Base-by-base conservation (phyloP, 2,329 filamentous ascomycete genomes). In the Onygenales sp. region DNA sequence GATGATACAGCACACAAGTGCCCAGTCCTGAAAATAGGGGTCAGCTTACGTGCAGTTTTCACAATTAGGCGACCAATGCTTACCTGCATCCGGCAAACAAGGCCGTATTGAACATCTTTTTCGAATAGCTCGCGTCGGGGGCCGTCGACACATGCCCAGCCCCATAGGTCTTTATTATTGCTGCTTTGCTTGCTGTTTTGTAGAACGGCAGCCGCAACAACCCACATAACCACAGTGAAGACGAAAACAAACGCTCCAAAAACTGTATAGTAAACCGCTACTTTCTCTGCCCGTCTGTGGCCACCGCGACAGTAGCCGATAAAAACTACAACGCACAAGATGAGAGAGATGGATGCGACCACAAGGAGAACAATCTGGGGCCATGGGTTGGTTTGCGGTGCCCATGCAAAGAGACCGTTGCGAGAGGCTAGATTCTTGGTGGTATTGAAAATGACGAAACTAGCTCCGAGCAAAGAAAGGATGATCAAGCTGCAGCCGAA, bases 401-500 rank as follows among this genome's bases (percentile, higher is more conserved):
- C 87, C 93, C 93, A 98, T 2, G 93, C 73, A 5, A 90, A 89
- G 59, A 95, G 82, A 57, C 81, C 83, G 75, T 89, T 95, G 60
- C 92, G 82, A 11, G 82, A 65, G 36, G 90, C 82, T 2, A 98
- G 77, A 13, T 73, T 52, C 66, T 82, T 88, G 55, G 93, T 96
- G 49, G 90, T 81, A 69, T 93, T 89, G 82, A 98, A 98, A 70
- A 98, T 91, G 61, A 84, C 76, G 65, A 98, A 88, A 3, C 89
- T 89, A n/a, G 89, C 82, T 11, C 87, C 84, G 52, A 98, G 76
- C 82, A 98, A 92, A 57, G 90, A 79, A 54, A 98, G 80, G 60
- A 98, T 89, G 67, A 98, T 96, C 56, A 97, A 79, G 69, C 88
- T 92, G 78, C 93, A 98, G 71, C 89, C 90, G 72, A 98, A 97